Conservation (phyloP, 805 yeast species). For the Teunomyces pallodes region DNA sequence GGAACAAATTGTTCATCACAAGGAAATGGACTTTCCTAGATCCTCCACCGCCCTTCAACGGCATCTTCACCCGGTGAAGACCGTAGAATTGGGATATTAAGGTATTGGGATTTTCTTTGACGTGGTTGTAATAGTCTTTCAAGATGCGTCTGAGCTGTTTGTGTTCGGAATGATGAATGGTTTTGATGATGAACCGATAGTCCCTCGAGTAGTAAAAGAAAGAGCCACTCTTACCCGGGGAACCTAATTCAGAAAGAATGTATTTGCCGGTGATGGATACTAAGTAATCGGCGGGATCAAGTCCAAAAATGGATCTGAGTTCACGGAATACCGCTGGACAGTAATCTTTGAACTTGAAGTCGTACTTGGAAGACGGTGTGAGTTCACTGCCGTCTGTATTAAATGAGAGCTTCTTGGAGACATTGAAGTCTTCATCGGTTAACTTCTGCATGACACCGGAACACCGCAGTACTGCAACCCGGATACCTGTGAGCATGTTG, state of each 20-base stretch:
- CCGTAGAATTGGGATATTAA: conserved; percentile 95
- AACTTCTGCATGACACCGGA: conserved; percentile 80
- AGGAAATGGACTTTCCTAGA: conserved; percentile 81
- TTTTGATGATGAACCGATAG: conserved; percentile 89
- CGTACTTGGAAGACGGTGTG: conserved; percentile 92
- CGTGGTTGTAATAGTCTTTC: conserved; percentile 76
- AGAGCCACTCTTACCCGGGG: conserved; percentile 97
- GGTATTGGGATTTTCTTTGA: conserved; percentile 81
- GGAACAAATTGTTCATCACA: conserved; percentile 96
- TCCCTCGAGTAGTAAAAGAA: conserved; percentile 94
- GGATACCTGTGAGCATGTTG: conserved; percentile 94
- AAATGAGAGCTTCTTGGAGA: conserved; percentile 79
- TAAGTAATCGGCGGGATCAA: conserved; percentile 94
- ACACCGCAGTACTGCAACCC: conserved; percentile 91
- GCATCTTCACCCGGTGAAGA: conserved; percentile 88
- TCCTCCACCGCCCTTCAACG: conserved; percentile 50
- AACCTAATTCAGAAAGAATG: conserved; percentile 84
- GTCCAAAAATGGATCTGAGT: conserved; percentile 70
- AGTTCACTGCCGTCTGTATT: conserved; percentile 82
- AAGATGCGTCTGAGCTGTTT: conserved; percentile 72
- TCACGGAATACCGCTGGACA: conserved; percentile 92
- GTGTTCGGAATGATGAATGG: conserved; percentile 93
- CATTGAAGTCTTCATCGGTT: conserved; percentile 64
- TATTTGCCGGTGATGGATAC: conserved; percentile 91
- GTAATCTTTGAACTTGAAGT: conserved; percentile 95